Percentiles rank a stretch among this genome's conserved stretches.
phyloP scores from a whole-genome alignment of 192 early-diverging fungal genomes.

The Gryganskiella cystojenkinii region DNA sequence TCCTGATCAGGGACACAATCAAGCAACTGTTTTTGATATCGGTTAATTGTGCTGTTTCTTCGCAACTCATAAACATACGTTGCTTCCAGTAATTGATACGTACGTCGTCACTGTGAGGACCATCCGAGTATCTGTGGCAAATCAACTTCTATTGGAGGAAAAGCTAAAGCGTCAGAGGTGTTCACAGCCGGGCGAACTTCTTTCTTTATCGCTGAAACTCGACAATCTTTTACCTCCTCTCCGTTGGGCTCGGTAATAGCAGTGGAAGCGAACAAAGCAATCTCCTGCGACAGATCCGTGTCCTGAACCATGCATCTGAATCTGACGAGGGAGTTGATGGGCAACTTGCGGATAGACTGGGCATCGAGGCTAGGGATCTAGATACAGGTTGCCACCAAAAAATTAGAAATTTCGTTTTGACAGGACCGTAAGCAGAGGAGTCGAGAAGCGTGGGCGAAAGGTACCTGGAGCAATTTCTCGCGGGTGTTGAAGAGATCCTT shows the following conservation, averaged over 20 bases:
- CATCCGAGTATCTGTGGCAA: conserved; percentile 60
- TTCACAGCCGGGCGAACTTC: background rate
- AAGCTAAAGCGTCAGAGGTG: background rate
- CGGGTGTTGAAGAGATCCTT: conserved; percentile 37
- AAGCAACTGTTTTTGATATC: too few relatives aligned
- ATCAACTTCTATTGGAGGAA: conserved; percentile 5
- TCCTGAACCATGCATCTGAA: conserved; percentile 88
- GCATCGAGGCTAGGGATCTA: conserved; percentile 61
- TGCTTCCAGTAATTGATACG: too few relatives aligned
- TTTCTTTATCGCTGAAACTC: background rate
- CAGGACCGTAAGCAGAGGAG: background rate
- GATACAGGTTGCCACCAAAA: too few relatives aligned
- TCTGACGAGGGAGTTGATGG: conserved; percentile 64
- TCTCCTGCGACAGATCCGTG: conserved; percentile 78
- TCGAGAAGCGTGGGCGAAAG: background rate
- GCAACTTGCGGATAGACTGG: conserved; percentile 31
- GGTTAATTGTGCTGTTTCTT: too few relatives aligned
- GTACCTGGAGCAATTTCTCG: conserved; percentile 42
- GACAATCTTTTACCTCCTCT: conserved; percentile 35
- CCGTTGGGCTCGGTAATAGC: conserved; percentile 36
- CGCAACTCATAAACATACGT: too few relatives aligned
- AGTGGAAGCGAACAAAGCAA: conserved; percentile 54
- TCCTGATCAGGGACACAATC: conserved; percentile 19
- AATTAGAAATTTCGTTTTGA: too few relatives aligned
- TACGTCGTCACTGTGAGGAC: conserved; percentile 49